Evolutionary conservation across 129 eudicot genomes (phyloP), one percentile per base, ranked within the genome.

Genomic region (Tagetes erecta): DNA sequence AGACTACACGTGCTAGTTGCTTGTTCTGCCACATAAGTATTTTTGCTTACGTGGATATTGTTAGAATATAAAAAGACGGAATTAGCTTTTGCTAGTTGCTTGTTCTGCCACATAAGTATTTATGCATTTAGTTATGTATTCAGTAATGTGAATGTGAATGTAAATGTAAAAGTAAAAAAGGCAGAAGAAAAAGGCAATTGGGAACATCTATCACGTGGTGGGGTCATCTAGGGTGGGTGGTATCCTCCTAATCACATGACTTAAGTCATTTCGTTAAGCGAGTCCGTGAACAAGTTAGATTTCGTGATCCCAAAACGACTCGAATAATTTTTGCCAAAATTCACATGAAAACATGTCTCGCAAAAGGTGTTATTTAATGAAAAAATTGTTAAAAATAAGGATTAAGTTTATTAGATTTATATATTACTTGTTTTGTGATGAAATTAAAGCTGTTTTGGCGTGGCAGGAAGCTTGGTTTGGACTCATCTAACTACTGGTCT

Each of bases 401-500:
- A 20, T 20, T 27, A 56, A 6, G 36, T 52, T 6, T 8, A 27
- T 74, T 60, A 8, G 47, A 60, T 74, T 60, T 42, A 20, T 20
- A 20, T 20, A 20, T 20, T 20, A 20, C 27, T 20, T 20, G 27
- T 20, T 20, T 20, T 20, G 27, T 20, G 27, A 20, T 27, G 11
- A 55, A 59, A 64, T 52, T 47, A 50, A 63, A 4, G 8, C 20
- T 50, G 31, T 67, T 2, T 20, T 0, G 20, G 67, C 3, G 33
- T 49, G 82, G 81, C 85, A 89, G 96, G 89, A 80, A 58, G 79
- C 83, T 71, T 80, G 80, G 70, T 78, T 82, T 83, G 88, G 86
- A 80, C 55, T 77, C 76, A 75, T 70, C 81, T 81, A 84, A 82
- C 81, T 56, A 71, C 84, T 41, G 74, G 74, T 71, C 76, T 68